Evolutionary conservation across 805 yeast species (phyloP), one percentile per base, ranked within the genome.

Genomic region (Geotrichum ghanense): DNA sequence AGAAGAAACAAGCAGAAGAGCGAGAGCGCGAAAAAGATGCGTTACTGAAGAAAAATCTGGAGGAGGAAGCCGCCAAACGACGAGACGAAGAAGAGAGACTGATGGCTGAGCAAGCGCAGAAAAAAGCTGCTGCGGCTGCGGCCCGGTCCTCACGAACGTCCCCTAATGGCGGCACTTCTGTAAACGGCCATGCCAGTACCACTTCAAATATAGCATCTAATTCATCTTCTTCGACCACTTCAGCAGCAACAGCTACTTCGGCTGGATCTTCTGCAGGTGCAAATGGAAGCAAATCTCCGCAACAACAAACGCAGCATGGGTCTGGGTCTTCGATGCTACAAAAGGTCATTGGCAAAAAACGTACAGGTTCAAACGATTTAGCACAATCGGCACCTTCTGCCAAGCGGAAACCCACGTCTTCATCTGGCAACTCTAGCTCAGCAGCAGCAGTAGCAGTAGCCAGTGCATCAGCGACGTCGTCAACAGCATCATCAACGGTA

Each of bases 151-250:
- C 22, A 9, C 22, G 42, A 21, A 21, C 46, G 12, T 22, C 45
- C 9, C 22, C 34, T 25, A 19, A 34, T 12, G 22, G 26, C 21
- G 48, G 25, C 3, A 34, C 42, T n/a, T 39, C 44, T 23, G 25
- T 35, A 14, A 34, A 25, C 9, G 50, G 41, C 3, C 46, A 49
- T 16, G 50, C 50, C n/a, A 47, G 45, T 16, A 41, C 43, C 19
- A 48, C 39, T n/a, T 45, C 39, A 25, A 26, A 26, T 12, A 14
- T 41, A 24, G 40, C 49, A 12, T 34, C 50, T 4, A 20, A 35
- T 19, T 37, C 41, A 3, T 20, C 44, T 7, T 16, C 26, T 10
- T 10, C 45, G n/a, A 9, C 50, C 7, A 25, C 48, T 4, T 5
- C 48, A 10, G 41, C 49, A 22, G 23, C 39, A 12, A 40, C 52